Evolutionary conservation across 352 stramenopile species (phyloP).

Genomic region (Thalassiosira hispida): DNA sequence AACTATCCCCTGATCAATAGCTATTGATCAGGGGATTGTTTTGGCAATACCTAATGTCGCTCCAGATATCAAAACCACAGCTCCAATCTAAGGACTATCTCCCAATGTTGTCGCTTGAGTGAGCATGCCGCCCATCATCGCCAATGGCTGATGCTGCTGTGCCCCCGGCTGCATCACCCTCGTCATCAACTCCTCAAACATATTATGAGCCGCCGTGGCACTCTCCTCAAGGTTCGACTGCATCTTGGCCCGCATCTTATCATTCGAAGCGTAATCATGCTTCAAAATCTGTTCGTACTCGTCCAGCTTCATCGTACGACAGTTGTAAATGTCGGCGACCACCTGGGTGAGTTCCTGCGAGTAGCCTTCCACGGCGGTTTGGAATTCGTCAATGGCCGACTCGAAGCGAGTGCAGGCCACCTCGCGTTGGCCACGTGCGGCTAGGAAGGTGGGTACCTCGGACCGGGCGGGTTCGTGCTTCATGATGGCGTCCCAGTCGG

Average conservation of each 20-base stretch:
- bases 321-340: conserved; percentile 45
- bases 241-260: conserved; percentile 48
- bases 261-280: conserved; percentile 38
- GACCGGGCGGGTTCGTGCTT: conserved; percentile 44
- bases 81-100: conserved; percentile 24
- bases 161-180: conserved; percentile 24
- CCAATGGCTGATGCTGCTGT: conserved; percentile 7
- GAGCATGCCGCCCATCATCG: conserved; percentile 8
- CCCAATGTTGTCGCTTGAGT: conserved; percentile 33
- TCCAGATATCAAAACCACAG: no score
- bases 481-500: conserved; percentile 46
- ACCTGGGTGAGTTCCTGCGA: conserved; percentile 40
- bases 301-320: conserved; percentile 28
- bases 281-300: conserved; percentile 48
- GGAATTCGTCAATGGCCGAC: conserved; percentile 39
- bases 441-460: conserved; percentile 43
- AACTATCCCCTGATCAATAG: no score
- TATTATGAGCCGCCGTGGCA: conserved; percentile 20
- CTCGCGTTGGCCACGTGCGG: conserved; percentile 11
- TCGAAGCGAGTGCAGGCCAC: conserved; percentile 26
- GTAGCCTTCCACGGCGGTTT: conserved; percentile 16
- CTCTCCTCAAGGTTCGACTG: conserved; percentile 38
- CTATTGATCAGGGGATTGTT: no score
- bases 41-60: no score
- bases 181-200: conserved; percentile 46